phyloP scores from a whole-genome alignment of 495 filamentous ascomycete genomes.

The Talaromyces borbonicus region DNA sequence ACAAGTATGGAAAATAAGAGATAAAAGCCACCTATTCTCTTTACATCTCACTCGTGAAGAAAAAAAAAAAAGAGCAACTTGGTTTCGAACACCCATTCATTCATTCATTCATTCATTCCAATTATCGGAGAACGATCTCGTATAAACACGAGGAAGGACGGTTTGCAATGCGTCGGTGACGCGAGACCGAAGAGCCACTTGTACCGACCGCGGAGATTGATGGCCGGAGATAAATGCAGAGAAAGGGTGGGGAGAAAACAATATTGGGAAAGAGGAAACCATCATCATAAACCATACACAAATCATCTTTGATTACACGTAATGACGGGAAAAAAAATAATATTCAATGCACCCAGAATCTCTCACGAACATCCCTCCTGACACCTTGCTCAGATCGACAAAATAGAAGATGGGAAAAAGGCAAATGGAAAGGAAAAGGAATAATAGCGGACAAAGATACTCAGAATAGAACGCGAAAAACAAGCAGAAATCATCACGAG shows the following conservation, averaged over 20 bases:
- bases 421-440: background rate
- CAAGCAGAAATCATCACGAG: background rate
- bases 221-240: too few species aligned
- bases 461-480: too few species aligned
- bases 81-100: background rate
- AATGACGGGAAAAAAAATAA: background rate
- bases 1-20: background rate
- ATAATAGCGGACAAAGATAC: too few species aligned
- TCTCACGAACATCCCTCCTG: slow-evolving; percentile 1
- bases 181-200: slow-evolving; percentile 2
- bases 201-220: too few species aligned
- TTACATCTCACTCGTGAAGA: background rate
- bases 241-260: background rate
- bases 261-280: background rate
- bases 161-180: background rate
- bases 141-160: background rate
- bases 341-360: background rate
- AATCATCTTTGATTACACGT: slow-evolving; percentile 3
- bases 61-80: too few species aligned
- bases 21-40: background rate
- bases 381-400: slow-evolving; percentile 6
- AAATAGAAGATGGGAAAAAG: background rate
- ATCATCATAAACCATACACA: slow-evolving; percentile 2
- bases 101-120: slow-evolving; percentile 4
- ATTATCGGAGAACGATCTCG: too few species aligned